Evolutionary conservation across 2,329 filamentous ascomycete species (phyloP).

Genomic region (Shiraia sp.): DNA sequence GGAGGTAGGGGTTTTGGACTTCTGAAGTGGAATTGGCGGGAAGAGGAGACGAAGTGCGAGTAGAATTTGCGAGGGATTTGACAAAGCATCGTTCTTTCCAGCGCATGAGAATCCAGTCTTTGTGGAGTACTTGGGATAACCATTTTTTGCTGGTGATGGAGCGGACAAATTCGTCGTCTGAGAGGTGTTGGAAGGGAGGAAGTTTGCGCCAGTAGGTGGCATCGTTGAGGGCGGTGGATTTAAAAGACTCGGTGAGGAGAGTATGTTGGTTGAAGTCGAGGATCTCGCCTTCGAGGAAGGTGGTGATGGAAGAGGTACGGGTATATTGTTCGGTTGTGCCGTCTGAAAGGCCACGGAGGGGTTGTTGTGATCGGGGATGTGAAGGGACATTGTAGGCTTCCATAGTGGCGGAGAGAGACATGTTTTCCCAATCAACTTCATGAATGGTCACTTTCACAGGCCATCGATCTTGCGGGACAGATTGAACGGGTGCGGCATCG

Average conservation of each 20-base stretch:
- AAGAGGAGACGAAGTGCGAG: constrained; percentile 17
- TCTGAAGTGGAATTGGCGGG: constrained; percentile 9
- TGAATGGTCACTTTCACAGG: constrained; percentile 70
- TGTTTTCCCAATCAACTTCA: constrained; percentile 61
- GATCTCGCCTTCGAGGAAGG: constrained; percentile 70
- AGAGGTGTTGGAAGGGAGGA: constrained; percentile 47
- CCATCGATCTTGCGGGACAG: constrained; percentile 61
- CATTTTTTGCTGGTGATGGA: constrained; percentile 48
- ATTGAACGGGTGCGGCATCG: constrained; percentile 20
- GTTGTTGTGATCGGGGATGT: constrained; percentile 39
- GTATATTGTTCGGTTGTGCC: constrained; percentile 19
- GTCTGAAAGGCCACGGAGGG: constrained; percentile 24
- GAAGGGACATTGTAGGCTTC: constrained; percentile 69
- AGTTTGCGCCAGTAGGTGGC: constrained; percentile 55
- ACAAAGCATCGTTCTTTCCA: constrained; percentile 61
- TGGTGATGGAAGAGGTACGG: constrained; percentile 58
- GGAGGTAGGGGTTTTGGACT: constrained; percentile 4
- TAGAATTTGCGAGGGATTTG: constrained; percentile 29
- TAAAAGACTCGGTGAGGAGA: constrained; percentile 57
- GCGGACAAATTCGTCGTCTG: constrained; percentile 49
- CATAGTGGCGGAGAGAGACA: constrained; percentile 70
- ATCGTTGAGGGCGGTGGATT: constrained; percentile 50
- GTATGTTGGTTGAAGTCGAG: constrained; percentile 61
- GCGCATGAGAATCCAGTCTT: constrained; percentile 60
- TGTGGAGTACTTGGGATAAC: constrained; percentile 39